Evolutionary conservation across 805 yeast species (phyloP).

Genomic region (Metschnikowia aberdeeniae): DNA sequence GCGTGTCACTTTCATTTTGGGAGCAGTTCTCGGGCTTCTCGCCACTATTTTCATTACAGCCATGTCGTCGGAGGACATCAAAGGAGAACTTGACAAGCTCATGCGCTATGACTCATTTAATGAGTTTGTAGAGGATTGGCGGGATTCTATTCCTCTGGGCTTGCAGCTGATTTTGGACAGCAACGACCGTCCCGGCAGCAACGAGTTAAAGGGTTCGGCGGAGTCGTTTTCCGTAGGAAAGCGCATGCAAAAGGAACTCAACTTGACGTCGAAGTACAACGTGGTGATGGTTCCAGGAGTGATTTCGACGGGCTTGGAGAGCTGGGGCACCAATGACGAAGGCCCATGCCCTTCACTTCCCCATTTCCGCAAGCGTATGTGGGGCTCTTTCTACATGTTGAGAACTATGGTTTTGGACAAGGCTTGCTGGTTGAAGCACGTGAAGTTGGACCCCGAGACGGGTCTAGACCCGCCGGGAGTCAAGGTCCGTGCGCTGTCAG

Average conservation of each 20-base stretch:
- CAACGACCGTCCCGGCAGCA: constrained; percentile 36
- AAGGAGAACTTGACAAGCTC: constrained; percentile 43
- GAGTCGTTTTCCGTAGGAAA: constrained; percentile 89
- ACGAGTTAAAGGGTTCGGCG: constrained; percentile 49
- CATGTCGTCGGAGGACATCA: constrained; percentile 35
- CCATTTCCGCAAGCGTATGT: constrained; percentile 85
- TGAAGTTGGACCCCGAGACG: constrained; percentile 83
- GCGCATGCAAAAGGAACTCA: constrained; percentile 47
- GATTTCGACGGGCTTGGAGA: constrained; percentile 89
- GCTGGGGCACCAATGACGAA: constrained; percentile 75
- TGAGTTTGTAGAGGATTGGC: constrained; percentile 60
- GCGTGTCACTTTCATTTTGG: constrained; percentile 60
- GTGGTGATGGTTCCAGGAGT: constrained; percentile 96
- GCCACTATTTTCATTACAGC: constrained; percentile 57
- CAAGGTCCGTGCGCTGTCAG: constrained; percentile 85
- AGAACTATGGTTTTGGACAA: constrained; percentile 89
- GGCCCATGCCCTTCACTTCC: constrained; percentile 76
- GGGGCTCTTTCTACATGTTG: constrained; percentile 98
- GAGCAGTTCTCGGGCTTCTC: constrained; percentile 66
- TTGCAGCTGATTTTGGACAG: constrained; percentile 58
- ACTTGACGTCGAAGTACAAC: constrained; percentile 59
- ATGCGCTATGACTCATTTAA: constrained; percentile 51
- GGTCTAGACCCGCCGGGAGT: constrained; percentile 89
- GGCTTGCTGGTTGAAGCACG: constrained; percentile 88
- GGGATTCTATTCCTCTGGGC: constrained; percentile 63